These are phyloP conservation scores for Lepidium aucheri DNA, from an alignment of 345 rosid species.

Conservation along the genomic window DNA sequence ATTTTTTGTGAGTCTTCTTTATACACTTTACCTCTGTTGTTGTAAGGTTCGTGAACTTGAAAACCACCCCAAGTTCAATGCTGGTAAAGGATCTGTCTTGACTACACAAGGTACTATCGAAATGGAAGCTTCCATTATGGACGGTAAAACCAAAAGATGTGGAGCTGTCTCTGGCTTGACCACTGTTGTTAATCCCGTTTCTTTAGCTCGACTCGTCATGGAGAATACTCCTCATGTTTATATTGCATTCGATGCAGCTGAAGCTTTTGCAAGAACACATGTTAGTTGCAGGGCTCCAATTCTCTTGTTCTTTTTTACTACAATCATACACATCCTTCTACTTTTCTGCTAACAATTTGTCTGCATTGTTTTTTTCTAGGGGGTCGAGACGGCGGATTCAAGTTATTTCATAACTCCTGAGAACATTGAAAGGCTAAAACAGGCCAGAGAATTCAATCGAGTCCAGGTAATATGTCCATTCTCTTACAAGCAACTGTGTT, in stretches of 20 bases:
- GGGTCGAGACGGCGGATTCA: constrained; percentile 58
- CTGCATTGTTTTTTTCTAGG: constrained; percentile 25
- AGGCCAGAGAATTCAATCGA: constrained; percentile 70
- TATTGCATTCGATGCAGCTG: constrained; percentile 81
- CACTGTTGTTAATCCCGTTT: constrained; percentile 79
- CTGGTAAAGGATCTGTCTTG: constrained; percentile 89
- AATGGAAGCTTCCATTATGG: constrained; percentile 98
- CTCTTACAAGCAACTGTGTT: not conserved
- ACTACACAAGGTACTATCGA: constrained; percentile 68
- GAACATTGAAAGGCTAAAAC: constrained; percentile 70
- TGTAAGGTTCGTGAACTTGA: constrained; percentile 76
- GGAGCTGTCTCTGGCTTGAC: constrained; percentile 92
- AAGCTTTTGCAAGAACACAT: constrained; percentile 85
- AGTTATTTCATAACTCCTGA: constrained; percentile 70
- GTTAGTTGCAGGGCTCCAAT: constrained; percentile 26
- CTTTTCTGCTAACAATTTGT: too few relatives aligned
- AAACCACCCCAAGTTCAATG: constrained; percentile 72
- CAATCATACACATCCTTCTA: too few relatives aligned
- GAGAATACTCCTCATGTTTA: constrained; percentile 87
- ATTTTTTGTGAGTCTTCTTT: not conserved
- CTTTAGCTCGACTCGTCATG: constrained; percentile 87
- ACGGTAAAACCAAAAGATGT: constrained; percentile 72
- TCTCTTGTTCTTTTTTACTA: too few relatives aligned
- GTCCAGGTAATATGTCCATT: constrained; percentile 43
- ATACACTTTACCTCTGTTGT: not conserved